Evolutionary conservation across 768 basidiomycete species (phyloP).

Genomic region (Rhizopogon vesiculosus): DNA sequence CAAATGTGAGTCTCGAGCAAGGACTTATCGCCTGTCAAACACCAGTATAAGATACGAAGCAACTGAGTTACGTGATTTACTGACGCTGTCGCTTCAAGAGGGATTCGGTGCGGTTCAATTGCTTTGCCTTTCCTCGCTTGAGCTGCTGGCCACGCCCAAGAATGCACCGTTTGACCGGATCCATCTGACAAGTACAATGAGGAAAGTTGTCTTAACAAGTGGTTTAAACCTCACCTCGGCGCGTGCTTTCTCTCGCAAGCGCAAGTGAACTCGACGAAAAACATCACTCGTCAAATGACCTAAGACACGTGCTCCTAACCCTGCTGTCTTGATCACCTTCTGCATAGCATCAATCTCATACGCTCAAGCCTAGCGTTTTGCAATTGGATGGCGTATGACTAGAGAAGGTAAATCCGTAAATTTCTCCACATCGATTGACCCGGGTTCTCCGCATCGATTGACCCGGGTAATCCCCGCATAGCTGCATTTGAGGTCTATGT

Average conservation of each 20-base stretch:
- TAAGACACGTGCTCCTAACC: constrained; percentile 34
- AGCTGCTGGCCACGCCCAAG: constrained; percentile 41
- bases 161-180: constrained; percentile 37
- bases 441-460: too few relatives aligned
- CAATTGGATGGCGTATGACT: background rate
- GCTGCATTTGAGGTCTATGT: constrained; percentile 29
- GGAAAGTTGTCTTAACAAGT: constrained; percentile 24
- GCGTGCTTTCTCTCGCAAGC: constrained; percentile 75
- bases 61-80: constrained; percentile 6
- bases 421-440: constrained; percentile 83
- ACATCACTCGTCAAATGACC: background rate
- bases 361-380: constrained; percentile 60
- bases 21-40: constrained; percentile 62
- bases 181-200: constrained; percentile 38
- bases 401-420: constrained; percentile 53
- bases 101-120: constrained; percentile 50
- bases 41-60: background rate
- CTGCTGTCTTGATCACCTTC: constrained; percentile 74
- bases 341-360: constrained; percentile 94
- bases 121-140: constrained; percentile 60
- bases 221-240: constrained; percentile 56
- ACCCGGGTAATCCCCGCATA: constrained; percentile 57
- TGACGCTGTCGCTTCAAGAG: constrained; percentile 75
- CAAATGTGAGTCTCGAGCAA: constrained; percentile 98
- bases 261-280: constrained; percentile 64